A percentile compares a stretch with the other conserved stretches of the same genome.
phyloP scores from a whole-genome alignment of 2,329 filamentous ascomycete species.

The Zopfia rhizophila region DNA sequence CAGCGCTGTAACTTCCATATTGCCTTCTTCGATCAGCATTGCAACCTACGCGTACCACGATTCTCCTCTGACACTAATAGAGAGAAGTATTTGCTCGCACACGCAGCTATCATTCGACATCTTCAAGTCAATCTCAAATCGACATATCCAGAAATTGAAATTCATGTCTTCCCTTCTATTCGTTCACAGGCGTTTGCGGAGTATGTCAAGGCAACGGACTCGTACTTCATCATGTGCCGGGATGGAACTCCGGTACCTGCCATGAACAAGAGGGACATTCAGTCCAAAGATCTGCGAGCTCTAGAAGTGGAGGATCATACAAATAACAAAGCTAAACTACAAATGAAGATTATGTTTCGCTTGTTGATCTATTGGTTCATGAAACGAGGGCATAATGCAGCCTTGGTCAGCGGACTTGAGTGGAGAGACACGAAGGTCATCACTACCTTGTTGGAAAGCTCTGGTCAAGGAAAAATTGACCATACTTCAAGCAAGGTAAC shows the following conservation, averaged over 20 bases:
- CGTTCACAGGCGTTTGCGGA: slow-evolving; percentile 62
- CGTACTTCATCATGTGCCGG: slow-evolving; percentile 76
- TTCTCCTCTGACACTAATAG: slow-evolving; percentile 42
- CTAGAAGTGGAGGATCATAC: slow-evolving; percentile 34
- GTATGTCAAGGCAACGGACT: slow-evolving; percentile 65
- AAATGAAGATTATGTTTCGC: slow-evolving; percentile 49
- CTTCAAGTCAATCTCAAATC: slow-evolving; percentile 59
- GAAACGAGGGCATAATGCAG: slow-evolving; percentile 67
- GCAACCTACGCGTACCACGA: slow-evolving; percentile 66
- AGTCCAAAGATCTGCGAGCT: slow-evolving; percentile 29
- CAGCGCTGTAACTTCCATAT: slow-evolving; percentile 77
- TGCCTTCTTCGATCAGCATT: slow-evolving; percentile 71
- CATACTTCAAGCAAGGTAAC: background rate
- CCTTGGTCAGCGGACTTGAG: slow-evolving; percentile 71
- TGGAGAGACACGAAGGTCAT: slow-evolving; percentile 72
- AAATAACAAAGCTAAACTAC: slow-evolving; percentile 28
- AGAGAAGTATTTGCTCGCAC: slow-evolving; percentile 69
- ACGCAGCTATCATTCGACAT: slow-evolving; percentile 73
- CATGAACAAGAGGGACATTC: slow-evolving; percentile 29
- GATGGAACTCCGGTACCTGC: slow-evolving; percentile 62
- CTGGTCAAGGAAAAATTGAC: slow-evolving; percentile 4
- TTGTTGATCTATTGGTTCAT: slow-evolving; percentile 67
- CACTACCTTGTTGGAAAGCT: slow-evolving; percentile 28
- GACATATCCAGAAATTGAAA: slow-evolving; percentile 53
- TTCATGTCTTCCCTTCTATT: slow-evolving; percentile 61